Conservation (phyloP, 331 rosid genomes). For the Malus hybrid region DNA sequence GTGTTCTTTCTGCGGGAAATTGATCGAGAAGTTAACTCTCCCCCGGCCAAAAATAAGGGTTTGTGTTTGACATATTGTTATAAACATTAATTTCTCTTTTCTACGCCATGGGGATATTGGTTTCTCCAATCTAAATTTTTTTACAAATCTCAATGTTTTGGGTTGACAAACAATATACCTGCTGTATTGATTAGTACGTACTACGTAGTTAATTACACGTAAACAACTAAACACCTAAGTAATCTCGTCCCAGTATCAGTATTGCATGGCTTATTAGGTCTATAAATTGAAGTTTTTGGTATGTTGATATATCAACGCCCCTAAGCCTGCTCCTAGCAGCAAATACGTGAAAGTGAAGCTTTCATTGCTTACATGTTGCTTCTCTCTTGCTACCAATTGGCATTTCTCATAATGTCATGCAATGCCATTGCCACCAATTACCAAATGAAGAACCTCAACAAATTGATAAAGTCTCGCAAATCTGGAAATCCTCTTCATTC, state of each 20-base stretch:
- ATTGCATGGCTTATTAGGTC: background rate
- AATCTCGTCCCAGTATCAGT: background rate
- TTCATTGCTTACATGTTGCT: background rate
- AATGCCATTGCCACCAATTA: conserved; percentile 10
- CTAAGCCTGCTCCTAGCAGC: no score
- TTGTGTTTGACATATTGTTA: no score
- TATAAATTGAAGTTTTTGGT: background rate
- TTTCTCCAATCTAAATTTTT: no score
- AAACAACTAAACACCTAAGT: background rate
- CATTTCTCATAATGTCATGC: background rate
- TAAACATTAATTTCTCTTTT: background rate
- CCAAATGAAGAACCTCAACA: conserved; percentile 35
- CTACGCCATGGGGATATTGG: background rate
- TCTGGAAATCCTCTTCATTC: background rate
- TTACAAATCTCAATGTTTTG: background rate
- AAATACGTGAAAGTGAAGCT: conserved; percentile 5
- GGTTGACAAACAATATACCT: background rate
- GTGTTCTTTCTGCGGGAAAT: no score
- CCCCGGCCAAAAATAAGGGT: no score
- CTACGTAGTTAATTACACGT: no score
- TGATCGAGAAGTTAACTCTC: no score
- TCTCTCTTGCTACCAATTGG: background rate
- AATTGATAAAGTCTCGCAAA: conserved; percentile 28
- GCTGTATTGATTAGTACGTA: background rate
- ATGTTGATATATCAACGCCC: background rate